Percentiles rank a stretch among this genome's conserved stretches.
phyloP scores from a whole-genome alignment of 306 rosid genomes.

The Fagus sylvatica region DNA sequence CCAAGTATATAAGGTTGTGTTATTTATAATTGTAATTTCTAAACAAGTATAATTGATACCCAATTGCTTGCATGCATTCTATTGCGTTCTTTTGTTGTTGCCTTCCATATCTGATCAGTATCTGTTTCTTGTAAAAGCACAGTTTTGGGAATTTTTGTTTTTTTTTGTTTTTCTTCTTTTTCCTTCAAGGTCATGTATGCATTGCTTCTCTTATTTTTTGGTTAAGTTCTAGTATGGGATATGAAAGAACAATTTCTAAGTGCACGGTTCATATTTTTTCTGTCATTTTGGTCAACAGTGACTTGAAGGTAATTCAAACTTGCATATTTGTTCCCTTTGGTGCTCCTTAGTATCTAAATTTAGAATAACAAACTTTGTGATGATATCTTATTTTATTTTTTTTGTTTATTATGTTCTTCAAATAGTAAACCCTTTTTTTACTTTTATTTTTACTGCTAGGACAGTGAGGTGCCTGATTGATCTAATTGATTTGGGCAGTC shows the following conservation, averaged over 20 bases:
- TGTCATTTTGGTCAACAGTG: neutral
- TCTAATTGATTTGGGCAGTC: slow-evolving; percentile 67
- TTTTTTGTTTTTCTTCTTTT: too few species aligned
- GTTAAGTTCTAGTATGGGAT: neutral
- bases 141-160: too few species aligned
- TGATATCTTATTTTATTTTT: neutral
- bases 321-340: neutral
- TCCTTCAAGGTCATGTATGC: too few species aligned
- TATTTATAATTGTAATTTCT: too few species aligned
- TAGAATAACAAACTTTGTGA: neutral
- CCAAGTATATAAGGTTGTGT: too few species aligned
- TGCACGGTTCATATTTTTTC: neutral
- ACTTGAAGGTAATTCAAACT: neutral
- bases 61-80: too few species aligned
- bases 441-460: slow-evolving; percentile 7
- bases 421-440: neutral
- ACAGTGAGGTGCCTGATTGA: slow-evolving; percentile 44
- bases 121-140: too few species aligned
- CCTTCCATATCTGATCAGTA: too few species aligned
- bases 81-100: too few species aligned
- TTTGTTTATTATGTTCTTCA: neutral
- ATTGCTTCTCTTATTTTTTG: neutral
- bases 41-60: too few species aligned
- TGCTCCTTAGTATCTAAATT: neutral
- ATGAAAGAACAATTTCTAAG: neutral